Base-by-base conservation (phyloP, 2,329 filamentous ascomycete species). In the Calonectria hongkongensis region DNA sequence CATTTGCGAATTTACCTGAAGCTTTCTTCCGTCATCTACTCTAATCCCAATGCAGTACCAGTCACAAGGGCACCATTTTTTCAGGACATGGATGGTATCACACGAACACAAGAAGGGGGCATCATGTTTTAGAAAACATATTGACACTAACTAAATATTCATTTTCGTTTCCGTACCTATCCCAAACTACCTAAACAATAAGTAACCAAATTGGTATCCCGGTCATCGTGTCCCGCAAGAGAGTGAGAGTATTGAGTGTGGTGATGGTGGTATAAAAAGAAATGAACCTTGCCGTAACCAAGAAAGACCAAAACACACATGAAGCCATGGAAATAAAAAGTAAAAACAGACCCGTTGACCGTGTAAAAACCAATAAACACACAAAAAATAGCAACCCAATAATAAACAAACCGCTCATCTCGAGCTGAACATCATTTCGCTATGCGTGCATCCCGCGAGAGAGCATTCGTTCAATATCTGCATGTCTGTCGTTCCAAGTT, bases 371-470 rank as follows among this genome's bases (percentile, higher is more conserved):
- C 72, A 62, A 76, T 72, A 72, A 48, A 72, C 74, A 76, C 69
- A 74, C 73, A 60, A 74, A 74, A 45, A 47, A 66, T 33, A 5
- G 1, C 68, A 66, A 58, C 68, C 56, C 70, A 69, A 73, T 77
- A 73, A 73, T 65, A 75, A 76, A 69, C 67, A 73, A 73, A 68
- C 77, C 58, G 78, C 78, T 79, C 78, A 70, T 78, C 74, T 78
- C 69, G 78, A 79, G 78, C 76, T 74, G 43, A 75, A 77, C 72
- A 77, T 75, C 73, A 76, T 76, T 78, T 75, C 76, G 76, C 75
- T 79, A 77, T 79, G 71, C 72, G 68, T 74, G 78, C 78, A 79
- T 79, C 78, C 74, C 78, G 78, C 75, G 78, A 78, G 78, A 79
- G 78, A 79, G 78, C 76, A 72, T 72, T 75, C 70, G 75, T 72